Evolutionary conservation across 2,329 filamentous ascomycete species (phyloP).

Genomic region (Magnaporthales sp.): DNA sequence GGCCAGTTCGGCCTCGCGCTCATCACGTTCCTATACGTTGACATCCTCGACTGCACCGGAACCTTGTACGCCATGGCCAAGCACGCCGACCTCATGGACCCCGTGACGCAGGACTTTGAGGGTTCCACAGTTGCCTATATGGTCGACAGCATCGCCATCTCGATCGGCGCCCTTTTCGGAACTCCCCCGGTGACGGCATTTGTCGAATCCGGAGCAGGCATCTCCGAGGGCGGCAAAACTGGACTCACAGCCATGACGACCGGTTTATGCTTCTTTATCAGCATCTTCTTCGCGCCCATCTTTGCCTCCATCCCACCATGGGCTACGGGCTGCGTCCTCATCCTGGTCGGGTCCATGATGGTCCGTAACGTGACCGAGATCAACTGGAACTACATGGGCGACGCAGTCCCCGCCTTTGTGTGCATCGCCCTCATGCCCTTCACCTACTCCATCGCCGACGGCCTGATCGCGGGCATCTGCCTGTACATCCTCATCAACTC

Average conservation of each 20-base stretch:
- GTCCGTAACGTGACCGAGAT: conserved; percentile 68
- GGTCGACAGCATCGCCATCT: conserved; percentile 71
- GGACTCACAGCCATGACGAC: conserved; percentile 74
- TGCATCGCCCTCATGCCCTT: conserved; percentile 79
- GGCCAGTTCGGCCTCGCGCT: conserved; percentile 75
- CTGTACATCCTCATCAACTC: conserved; percentile 71
- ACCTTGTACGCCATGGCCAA: conserved; percentile 86
- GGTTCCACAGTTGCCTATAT: conserved; percentile 76
- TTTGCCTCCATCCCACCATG: conserved; percentile 84
- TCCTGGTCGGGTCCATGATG: conserved; percentile 87
- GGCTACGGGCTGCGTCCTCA: conserved; percentile 81
- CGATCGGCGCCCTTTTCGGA: conserved; percentile 71
- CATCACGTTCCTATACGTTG: conserved; percentile 84
- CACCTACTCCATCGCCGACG: conserved; percentile 81
- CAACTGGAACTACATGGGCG: conserved; percentile 82
- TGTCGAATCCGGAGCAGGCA: conserved; percentile 82
- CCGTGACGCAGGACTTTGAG: conserved; percentile 79
- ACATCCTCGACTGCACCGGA: conserved; percentile 80
- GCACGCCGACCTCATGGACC: conserved; percentile 72
- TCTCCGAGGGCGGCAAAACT: conserved; percentile 78
- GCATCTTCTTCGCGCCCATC: conserved; percentile 83
- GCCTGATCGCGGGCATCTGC: conserved; percentile 71
- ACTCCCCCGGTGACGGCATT: conserved; percentile 78
- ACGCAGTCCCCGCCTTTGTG: conserved; percentile 76
- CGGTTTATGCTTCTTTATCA: conserved; percentile 77